Evolutionary conservation across 83 land plant species (phyloP).

Genomic region (Picea abies): DNA sequence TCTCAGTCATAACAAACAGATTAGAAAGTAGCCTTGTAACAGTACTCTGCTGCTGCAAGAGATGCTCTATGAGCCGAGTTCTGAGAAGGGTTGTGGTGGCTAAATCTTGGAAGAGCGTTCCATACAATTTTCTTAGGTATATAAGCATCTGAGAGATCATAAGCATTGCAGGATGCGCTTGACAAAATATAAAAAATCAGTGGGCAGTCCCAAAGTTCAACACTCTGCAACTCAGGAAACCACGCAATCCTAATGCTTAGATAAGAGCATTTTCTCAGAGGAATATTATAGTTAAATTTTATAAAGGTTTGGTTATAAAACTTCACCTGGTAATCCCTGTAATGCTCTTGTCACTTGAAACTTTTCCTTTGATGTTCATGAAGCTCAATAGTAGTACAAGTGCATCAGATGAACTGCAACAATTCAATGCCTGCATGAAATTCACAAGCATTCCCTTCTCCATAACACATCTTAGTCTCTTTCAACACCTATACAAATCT

Average conservation of each 20-base stretch:
- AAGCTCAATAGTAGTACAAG: neutral
- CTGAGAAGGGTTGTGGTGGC: too few species aligned
- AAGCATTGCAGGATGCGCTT: too few species aligned
- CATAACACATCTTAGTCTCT: slow-evolving; percentile 3
- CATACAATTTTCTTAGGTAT: too few species aligned
- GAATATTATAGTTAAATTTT: neutral
- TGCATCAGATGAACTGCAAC: neutral
- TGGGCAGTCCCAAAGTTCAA: too few species aligned
- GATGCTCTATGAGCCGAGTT: too few species aligned
- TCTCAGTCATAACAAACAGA: neutral
- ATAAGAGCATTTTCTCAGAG: neutral
- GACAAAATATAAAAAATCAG: too few species aligned
- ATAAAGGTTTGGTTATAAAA: neutral
- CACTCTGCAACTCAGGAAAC: neutral
- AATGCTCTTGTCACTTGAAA: neutral
- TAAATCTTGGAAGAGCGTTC: too few species aligned
- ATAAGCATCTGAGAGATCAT: too few species aligned
- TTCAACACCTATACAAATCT: slow-evolving; percentile 2
- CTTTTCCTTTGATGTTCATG: neutral
- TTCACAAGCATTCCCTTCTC: neutral
- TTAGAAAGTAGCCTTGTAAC: too few species aligned
- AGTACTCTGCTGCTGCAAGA: too few species aligned
- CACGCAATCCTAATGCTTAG: neutral
- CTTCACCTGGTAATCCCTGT: slow-evolving; percentile 6
- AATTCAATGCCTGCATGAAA: neutral